Conservation (phyloP, 2,329 filamentous ascomycete genomes). For the Aspergillus bombycis region DNA sequence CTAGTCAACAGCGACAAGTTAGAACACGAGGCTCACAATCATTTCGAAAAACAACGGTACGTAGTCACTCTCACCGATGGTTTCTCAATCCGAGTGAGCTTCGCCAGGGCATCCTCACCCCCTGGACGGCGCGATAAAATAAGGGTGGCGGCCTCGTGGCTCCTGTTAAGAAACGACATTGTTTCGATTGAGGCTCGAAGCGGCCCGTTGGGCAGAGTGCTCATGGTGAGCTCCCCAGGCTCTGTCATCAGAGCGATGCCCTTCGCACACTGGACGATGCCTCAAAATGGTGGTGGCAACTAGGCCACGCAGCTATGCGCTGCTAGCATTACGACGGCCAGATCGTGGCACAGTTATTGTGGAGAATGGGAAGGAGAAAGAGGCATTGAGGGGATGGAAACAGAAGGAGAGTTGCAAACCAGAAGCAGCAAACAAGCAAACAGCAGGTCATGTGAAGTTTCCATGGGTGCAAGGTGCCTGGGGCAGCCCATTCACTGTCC, state of each 20-base stretch:
- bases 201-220: background rate
- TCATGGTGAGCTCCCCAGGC: too few species aligned
- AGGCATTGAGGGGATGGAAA: too few species aligned
- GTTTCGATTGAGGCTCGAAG: background rate
- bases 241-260: background rate
- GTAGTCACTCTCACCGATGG: background rate
- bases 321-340: background rate
- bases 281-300: background rate
- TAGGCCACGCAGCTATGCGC: background rate
- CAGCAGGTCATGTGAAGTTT: background rate
- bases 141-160: background rate
- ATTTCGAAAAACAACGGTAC: fast-evolving
- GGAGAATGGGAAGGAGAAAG: background rate
- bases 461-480: too few species aligned
- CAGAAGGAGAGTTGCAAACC: fast-evolving
- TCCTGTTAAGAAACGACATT: background rate
- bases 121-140: background rate
- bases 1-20: background rate
- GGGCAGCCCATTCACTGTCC: too few species aligned
- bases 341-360: background rate
- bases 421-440: background rate
- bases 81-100: background rate
- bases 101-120: background rate
- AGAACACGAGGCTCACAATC: background rate
- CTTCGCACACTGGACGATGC: too few species aligned